Evolutionary conservation across 306 rosid genomes (phyloP), one percentile per base, ranked within the genome.

Genomic region (Inga leiocalycina): DNA sequence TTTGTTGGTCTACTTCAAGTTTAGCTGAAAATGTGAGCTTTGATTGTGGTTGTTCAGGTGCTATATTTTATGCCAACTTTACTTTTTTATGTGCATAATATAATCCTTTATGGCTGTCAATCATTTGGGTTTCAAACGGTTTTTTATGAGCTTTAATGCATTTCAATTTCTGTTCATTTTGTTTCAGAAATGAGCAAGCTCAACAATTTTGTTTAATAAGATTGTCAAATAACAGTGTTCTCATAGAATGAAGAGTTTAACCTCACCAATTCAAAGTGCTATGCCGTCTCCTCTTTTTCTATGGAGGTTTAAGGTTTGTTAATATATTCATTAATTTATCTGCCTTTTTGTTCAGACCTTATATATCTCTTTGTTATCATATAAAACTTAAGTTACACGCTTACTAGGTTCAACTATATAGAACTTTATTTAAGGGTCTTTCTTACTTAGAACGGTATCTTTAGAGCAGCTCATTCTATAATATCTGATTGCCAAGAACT

Each of bases 301-400:
- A 37, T 94, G 97, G 98, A 87, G 98, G 86, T 92, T 92, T 90
- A 94, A 97, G 99, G 99, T 94, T 66, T 78, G 80, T 77, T 73
- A 17, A 39, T 59, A 39, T 71, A 67, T 65, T 70, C 75, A 56
- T 79, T 45, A 20, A 8, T 35, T 76, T 5, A 16, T 79, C 57
- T 27, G 32, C n/a, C 78, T 34, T 59, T 6, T 45, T 34, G 54
- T 30, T 49, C 27, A 35, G 30, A 7, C 68, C 39, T 68, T 37
- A 3, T 77, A 16, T 44, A 14, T 59, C n/a, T 75, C 49, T 75
- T 56, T 35, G 34, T 54, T 11, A 56, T 22, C 39, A 75, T 15
- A 35, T 75, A n/a, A 17, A 56, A 54, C 17, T 75, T 54, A 64
- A 41, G 66, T 3, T 22, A 62, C 34, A 37, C 22, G 12, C 8